Conservation (phyloP, 768 basidiomycete species). For the Pulveroboletus sp. region DNA sequence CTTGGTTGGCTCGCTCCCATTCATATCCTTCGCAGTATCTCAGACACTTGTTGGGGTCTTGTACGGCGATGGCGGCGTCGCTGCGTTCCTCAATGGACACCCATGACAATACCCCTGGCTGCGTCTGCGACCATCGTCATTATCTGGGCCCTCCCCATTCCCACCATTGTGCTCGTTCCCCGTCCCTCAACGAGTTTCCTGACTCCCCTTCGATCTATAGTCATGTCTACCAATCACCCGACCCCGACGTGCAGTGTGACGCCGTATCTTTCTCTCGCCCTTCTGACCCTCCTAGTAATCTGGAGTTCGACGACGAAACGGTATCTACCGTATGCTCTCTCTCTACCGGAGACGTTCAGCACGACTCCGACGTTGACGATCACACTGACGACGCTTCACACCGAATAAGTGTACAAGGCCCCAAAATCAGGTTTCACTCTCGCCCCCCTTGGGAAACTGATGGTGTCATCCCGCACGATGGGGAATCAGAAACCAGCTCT, state of each 20-base stretch:
- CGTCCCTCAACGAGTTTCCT: constrained; percentile 52
- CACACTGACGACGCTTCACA: constrained; percentile 42
- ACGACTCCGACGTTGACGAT: constrained; percentile 33
- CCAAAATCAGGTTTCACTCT: constrained; percentile 78
- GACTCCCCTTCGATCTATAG: constrained; percentile 72
- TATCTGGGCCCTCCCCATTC: constrained; percentile 37
- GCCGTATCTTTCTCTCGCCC: constrained; percentile 34
- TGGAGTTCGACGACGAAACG: constrained; percentile 54
- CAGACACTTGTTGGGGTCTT: constrained; percentile 5
- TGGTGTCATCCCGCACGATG: constrained; percentile 42
- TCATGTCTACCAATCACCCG: constrained; percentile 53
- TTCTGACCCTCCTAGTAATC: constrained; percentile 44
- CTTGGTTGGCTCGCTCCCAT: background rate
- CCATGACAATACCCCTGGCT: constrained; percentile 26
- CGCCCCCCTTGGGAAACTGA: constrained; percentile 79
- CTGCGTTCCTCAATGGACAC: constrained; percentile 34
- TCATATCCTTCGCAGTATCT: background rate
- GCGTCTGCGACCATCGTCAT: constrained; percentile 47
- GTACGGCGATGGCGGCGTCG: constrained; percentile 39
- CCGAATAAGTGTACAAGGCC: constrained; percentile 72
- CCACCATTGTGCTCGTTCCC: constrained; percentile 44
- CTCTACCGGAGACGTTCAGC: constrained; percentile 30
- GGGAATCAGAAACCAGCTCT: constrained; percentile 39
- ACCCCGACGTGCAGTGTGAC: constrained; percentile 28
- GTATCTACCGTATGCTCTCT: constrained; percentile 24